Evolutionary conservation across 176 grass and related monocot species (phyloP), one percentile per base, ranked within the genome.

Genomic region (Tuctoria greenei): DNA sequence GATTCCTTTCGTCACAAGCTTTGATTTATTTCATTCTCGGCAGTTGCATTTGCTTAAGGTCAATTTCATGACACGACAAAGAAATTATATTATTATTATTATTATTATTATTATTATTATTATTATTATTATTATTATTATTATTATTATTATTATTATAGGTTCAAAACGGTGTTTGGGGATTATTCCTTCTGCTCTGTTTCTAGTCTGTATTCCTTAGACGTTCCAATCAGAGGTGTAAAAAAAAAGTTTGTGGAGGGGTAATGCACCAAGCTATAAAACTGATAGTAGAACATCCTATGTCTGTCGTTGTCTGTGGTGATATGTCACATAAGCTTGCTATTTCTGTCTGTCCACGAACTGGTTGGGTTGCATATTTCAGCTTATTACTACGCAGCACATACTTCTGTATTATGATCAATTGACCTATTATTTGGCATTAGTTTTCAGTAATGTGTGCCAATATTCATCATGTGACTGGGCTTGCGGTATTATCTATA

Each of bases 41-140:
- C 25, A 3, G 15, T 79, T 79, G 43, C 68, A 74, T 87, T 88
- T 67, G 43, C 69, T 44, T 72, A 45, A 61, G 62, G 75, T 75
- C 36, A 77, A 83, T 67, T 61, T 27, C 37, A 56, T 61, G 8
- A 15, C 20, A 35, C 43, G 54, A 5, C 24, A 34, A 73, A 71
- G 24, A 42, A 54, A 12, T 41, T 12, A 39, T 66, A 26, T 11
- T 61, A 21, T 82, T 65, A 51, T 35, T 34, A 41, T 66, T 36
- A 66, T 41, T n/a, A n/a, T n/a, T n/a, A n/a, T n/a, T n/a, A n/a
- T n/a, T n/a, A n/a, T n/a, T n/a, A n/a, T n/a, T n/a, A n/a, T n/a
- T n/a, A n/a, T n/a, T n/a, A n/a, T n/a, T n/a, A n/a, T n/a, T n/a
- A n/a, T n/a, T n/a, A n/a, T n/a, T n/a, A n/a, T n/a, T n/a, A n/a